A percentile compares a stretch with the other conserved stretches of the same genome.
Conservation (phyloP, 176 grass and related monocot species). For the Bonia amplexicaulis region DNA sequence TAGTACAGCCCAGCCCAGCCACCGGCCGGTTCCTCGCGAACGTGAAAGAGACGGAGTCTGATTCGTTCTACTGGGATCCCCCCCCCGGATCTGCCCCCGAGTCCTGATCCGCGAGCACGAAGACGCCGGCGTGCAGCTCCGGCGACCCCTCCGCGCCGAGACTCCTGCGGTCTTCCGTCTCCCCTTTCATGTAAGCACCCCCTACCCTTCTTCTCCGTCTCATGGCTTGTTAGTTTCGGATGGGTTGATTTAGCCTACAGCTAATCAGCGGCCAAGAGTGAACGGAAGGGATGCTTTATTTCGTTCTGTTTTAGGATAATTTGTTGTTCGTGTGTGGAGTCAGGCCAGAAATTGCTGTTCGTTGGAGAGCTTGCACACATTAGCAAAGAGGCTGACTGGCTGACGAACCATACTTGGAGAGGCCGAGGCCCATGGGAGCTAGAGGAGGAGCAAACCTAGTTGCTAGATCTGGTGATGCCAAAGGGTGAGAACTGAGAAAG, state of each 20-base stretch:
- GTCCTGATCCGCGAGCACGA: background rate
- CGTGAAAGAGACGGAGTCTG: background rate
- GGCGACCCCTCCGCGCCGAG: background rate
- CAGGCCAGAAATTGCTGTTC: background rate
- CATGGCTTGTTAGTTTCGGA: background rate
- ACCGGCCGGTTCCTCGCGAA: background rate
- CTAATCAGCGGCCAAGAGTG: background rate
- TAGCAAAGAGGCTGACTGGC: background rate
- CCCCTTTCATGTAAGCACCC: constrained; percentile 9
- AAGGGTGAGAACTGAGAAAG: background rate
- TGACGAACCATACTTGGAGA: background rate
- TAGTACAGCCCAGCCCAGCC: too few relatives aligned
- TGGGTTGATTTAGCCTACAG: background rate
- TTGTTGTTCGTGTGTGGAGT: background rate
- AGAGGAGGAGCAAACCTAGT: background rate
- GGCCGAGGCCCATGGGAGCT: background rate
- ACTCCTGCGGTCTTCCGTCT: background rate
- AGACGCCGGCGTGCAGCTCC: background rate
- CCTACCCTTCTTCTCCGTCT: background rate
- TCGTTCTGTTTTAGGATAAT: background rate
- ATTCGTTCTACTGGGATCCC: background rate
- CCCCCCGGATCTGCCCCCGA: background rate
- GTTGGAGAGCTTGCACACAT: background rate
- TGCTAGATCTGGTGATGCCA: constrained; percentile 4
- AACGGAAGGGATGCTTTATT: background rate